phyloP scores from a whole-genome alignment of 768 basidiomycete species.

The Hypsizygus marmoreus region DNA sequence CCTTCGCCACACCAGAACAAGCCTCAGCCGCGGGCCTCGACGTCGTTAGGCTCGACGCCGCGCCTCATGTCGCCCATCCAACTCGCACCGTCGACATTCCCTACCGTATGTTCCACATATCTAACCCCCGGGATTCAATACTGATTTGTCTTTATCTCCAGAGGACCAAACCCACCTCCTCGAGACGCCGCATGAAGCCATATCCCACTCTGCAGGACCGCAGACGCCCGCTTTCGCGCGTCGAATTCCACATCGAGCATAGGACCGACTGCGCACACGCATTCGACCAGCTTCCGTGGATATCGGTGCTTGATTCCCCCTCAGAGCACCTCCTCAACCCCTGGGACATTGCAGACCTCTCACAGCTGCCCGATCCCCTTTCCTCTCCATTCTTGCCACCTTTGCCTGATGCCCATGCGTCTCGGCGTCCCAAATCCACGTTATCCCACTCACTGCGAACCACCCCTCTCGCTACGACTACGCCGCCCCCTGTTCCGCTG shows the following conservation, averaged over 20 bases:
- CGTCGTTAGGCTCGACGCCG: conserved; percentile 6
- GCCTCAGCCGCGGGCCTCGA: conserved; percentile 2
- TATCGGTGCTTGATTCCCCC: conserved; percentile 54
- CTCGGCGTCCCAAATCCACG: conserved; percentile 5
- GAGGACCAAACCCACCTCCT: conserved; percentile 21
- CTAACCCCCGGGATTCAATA: no score
- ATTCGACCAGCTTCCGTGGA: conserved; percentile 73
- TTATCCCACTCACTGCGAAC: conserved; percentile 3
- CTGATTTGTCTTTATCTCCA: conserved; percentile 5
- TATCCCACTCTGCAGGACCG: conserved; percentile 25
- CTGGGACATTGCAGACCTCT: conserved; percentile 68
- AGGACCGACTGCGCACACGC: conserved; percentile 30
- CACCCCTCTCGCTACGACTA: conserved; percentile 17
- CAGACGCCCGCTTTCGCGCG: conserved; percentile 30
- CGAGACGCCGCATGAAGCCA: conserved; percentile 38
- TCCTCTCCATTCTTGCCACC: conserved; percentile 44
- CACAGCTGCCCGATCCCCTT: conserved; percentile 45
- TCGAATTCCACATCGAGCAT: conserved; percentile 29
- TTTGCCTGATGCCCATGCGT: conserved; percentile 39
- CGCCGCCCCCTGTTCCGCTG: conserved; percentile 18
- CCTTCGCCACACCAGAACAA: conserved; percentile 14
- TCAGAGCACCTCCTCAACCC: conserved; percentile 41
- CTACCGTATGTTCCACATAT: conserved; percentile 4
- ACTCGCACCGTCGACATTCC: conserved; percentile 18
- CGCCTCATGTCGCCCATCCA: conserved; percentile 26